Conservation (phyloP, 805 yeast genomes). For the Ogataea neopini region DNA sequence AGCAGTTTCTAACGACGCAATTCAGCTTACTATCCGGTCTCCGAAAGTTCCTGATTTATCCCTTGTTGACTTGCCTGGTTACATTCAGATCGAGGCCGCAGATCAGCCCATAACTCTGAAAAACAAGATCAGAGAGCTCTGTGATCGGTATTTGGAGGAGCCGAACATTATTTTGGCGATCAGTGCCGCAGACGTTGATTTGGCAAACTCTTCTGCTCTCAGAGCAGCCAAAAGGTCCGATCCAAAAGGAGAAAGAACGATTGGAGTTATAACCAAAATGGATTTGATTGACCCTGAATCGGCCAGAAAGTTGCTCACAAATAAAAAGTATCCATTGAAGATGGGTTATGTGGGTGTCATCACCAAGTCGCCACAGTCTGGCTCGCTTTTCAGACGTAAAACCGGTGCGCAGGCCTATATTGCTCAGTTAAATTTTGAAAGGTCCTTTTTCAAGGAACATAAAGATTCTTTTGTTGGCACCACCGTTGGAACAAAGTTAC, state of each 20-base stretch:
- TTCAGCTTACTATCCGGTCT: conserved; percentile 86
- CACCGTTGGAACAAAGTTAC: conserved; percentile 69
- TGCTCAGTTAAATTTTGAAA: conserved; percentile 69
- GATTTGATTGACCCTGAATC: conserved; percentile 80
- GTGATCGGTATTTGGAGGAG: conserved; percentile 81
- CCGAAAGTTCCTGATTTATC: conserved; percentile 91
- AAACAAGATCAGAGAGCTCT: conserved; percentile 71
- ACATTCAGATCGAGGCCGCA: conserved; percentile 94
- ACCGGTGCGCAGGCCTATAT: conserved; percentile 63
- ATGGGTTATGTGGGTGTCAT: conserved; percentile 99
- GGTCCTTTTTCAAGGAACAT: conserved; percentile 61
- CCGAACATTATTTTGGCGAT: conserved; percentile 96
- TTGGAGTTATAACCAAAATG: conserved; percentile 93
- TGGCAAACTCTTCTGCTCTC: conserved; percentile 93
- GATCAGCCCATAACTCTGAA: conserved; percentile 91
- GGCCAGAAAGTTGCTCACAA: conserved; percentile 69
- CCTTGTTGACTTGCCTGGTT: conserved; percentile 94
- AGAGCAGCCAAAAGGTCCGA: conserved; percentile 88
- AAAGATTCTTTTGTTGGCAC: conserved; percentile 62
- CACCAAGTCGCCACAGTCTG: conserved; percentile 59
- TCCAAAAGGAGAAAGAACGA: conserved; percentile 92
- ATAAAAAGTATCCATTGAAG: conserved; percentile 81
- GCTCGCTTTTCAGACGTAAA: conserved; percentile 52
- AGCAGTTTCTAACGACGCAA: conserved; percentile 91
- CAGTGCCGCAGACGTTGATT: conserved; percentile 96